Evolutionary conservation across 805 yeast species (phyloP), one percentile per base, ranked within the genome.

Genomic region (Torulaspora indica): DNA sequence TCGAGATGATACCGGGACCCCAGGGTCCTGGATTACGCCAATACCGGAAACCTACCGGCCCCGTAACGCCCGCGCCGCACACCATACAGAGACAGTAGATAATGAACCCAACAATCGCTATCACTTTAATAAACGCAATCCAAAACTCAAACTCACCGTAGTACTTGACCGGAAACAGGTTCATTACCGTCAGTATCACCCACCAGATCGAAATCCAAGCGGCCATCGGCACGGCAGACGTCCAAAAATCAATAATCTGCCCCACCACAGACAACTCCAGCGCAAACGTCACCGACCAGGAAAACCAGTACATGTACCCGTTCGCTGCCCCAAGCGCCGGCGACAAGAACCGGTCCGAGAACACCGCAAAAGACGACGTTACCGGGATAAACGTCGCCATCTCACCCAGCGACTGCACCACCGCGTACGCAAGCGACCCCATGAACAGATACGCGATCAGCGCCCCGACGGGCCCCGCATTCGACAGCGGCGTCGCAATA

Each of bases 1-100:
- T 49, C 9, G 79, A 78, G 28, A 75, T 63, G 29, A 75, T 73
- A 40, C 86, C 87, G 38, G 77, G 78, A 37, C 86, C 85, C 79
- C 84, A 79, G 8, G 87, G 76, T 51, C 88, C 88, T 10, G 89
- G 88, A 57, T 83, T 63, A 67, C 86, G 76, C 91, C 90, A 83
- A 64, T 83, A 83, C 61, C 87, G 74, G 73, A 83, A 83, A 10
- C 90, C 90, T 31, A 83, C 75, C 7, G 88, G 83, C 14, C 88
- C 88, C 1, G 76, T 71, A 22, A 58, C 55, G 56, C 85, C 85
- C 10, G 82, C 88, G 67, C 88, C 89, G 63, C 85, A 79, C 18
- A 82, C 87, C 81, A 82, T 82, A 63, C 78, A 73, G 43, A 82
- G 66, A 25, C 81, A 79, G 56, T 81, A 82, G 32, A 83, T 63